Evolutionary conservation across 106 monocot genomes (phyloP).

Genomic region (Apostasia ramifera): DNA sequence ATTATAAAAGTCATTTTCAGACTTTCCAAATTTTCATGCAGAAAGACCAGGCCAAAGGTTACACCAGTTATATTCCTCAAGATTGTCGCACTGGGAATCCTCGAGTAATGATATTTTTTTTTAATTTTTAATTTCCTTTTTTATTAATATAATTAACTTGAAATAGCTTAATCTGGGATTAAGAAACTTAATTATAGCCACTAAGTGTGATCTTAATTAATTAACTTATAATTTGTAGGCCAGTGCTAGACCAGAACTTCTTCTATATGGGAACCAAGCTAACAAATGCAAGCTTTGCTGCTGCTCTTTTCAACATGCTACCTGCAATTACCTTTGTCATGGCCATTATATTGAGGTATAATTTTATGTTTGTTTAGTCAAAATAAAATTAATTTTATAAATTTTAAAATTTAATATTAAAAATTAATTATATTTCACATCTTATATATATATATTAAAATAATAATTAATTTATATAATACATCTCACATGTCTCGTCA

Average conservation of each 20-base stretch:
- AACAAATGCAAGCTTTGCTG: constrained; percentile 67
- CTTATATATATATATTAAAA: no score
- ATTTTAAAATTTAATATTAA: no score
- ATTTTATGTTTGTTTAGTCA: neutral
- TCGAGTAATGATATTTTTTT: constrained; percentile 33
- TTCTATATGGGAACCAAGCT: constrained; percentile 74
- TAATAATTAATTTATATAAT: no score
- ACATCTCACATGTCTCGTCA: no score
- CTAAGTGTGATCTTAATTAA: neutral
- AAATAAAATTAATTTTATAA: no score
- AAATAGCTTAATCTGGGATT: no score
- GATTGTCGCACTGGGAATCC: constrained; percentile 52
- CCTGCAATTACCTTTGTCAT: constrained; percentile 60
- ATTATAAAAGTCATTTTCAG: no score
- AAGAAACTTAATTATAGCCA: no score
- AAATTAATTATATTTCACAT: no score
- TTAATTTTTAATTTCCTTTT: no score
- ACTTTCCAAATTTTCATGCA: neutral
- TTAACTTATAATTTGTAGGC: constrained; percentile 24
- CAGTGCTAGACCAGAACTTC: constrained; percentile 83
- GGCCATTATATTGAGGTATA: constrained; percentile 49
- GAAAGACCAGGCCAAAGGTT: constrained; percentile 79
- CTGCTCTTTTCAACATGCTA: constrained; percentile 71
- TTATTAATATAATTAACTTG: no score
- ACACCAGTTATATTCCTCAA: constrained; percentile 56